Evolutionary conservation across 2,329 filamentous ascomycete species (phyloP).

Genomic region (Beauveria rudraprayagi): DNA sequence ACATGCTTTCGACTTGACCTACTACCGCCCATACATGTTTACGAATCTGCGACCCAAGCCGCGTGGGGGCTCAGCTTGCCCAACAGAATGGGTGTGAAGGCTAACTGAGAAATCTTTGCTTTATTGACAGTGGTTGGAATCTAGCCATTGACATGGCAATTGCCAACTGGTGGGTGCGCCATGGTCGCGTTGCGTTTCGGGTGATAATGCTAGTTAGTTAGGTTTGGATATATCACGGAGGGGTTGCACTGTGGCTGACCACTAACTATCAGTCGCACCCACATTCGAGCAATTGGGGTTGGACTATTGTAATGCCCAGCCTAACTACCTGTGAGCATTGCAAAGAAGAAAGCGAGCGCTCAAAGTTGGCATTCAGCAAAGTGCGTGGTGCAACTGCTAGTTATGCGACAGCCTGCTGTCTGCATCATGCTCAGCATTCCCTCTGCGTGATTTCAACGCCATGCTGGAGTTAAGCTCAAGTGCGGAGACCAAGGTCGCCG

Average conservation of each 20-base stretch:
- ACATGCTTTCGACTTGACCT: neutral
- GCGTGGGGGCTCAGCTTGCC: neutral
- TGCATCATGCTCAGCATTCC: neutral
- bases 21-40: neutral
- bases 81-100: neutral
- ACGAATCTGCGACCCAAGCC: neutral
- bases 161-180: neutral
- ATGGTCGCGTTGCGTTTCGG: neutral
- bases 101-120: neutral
- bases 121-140: neutral
- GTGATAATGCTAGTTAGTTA: neutral
- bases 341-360: neutral
- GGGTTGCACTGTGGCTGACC: conserved; percentile 7
- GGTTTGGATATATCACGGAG: neutral
- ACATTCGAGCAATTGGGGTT: neutral
- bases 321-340: neutral
- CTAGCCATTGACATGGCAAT: neutral
- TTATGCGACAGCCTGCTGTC: neutral
- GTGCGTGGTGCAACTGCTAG: neutral
- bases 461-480: neutral
- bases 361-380: neutral
- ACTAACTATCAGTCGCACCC: neutral
- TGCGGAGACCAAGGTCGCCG: neutral
- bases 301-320: neutral
- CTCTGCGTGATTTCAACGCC: neutral